A percentile compares a stretch with the other conserved stretches of the same genome.
Evolutionary conservation across 306 rosid genomes (phyloP).

Genomic region (Castanea sativa): DNA sequence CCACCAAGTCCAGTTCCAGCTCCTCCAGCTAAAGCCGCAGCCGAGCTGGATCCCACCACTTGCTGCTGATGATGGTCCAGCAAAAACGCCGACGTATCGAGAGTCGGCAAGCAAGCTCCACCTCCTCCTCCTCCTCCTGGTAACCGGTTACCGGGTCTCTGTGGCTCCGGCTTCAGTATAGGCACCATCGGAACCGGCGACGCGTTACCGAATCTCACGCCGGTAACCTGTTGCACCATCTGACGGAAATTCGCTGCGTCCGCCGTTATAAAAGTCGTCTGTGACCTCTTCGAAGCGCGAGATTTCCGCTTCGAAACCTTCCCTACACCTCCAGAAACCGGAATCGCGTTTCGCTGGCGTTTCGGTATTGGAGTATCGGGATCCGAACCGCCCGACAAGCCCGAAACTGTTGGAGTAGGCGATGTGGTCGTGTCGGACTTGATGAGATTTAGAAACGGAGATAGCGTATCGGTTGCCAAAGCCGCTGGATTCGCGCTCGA

Average conservation of each 20-base stretch:
- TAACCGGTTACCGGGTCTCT: constrained; percentile 37
- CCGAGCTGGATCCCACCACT: constrained; percentile 18
- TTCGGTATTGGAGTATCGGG: constrained; percentile 37
- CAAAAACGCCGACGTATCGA: constrained; percentile 79
- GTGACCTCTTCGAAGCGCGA: constrained; percentile 77
- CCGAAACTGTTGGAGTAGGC: constrained; percentile 57
- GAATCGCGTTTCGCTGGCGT: constrained; percentile 14
- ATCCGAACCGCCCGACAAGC: constrained; percentile 61
- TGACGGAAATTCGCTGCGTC: constrained; percentile 89
- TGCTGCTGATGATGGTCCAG: constrained; percentile 52
- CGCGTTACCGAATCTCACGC: constrained; percentile 44
- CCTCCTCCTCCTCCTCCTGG: constrained; percentile 3
- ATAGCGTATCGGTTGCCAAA: constrained; percentile 4
- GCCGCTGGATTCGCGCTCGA: constrained; percentile 6
- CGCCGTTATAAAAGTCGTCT: constrained; percentile 82
- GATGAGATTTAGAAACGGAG: constrained; percentile 18
- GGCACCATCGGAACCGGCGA: constrained; percentile 36
- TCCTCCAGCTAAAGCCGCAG: not conserved
- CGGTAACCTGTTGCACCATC: constrained; percentile 97
- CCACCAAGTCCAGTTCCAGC: constrained; percentile 23
- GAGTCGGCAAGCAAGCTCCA: constrained; percentile 59
- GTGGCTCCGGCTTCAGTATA: constrained; percentile 78
- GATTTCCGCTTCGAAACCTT: constrained; percentile 68
- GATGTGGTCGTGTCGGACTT: constrained; percentile 28
- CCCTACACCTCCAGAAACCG: constrained; percentile 11